These are phyloP conservation scores for Globisporangium megalacanthum DNA, from an alignment of 352 stramenopile species.

Conservation along the genomic window DNA sequence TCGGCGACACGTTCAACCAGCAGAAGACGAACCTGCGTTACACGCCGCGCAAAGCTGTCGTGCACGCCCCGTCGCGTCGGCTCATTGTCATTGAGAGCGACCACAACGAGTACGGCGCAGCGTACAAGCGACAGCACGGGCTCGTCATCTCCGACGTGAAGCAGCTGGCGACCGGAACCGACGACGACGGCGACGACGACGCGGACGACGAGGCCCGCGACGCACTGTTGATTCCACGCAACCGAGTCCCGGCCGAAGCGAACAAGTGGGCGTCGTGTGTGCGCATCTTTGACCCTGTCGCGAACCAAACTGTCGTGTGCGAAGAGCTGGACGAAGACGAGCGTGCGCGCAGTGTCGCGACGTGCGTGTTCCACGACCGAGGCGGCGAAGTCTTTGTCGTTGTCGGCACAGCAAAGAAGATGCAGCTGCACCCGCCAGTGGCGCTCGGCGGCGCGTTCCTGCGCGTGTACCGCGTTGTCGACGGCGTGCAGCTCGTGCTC, in stretches of 20 bases:
- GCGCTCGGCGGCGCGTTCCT: slow-evolving; percentile 66
- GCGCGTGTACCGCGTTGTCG: slow-evolving; percentile 93
- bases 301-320: slow-evolving; percentile 80
- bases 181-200: slow-evolving; percentile 90
- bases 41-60: slow-evolving; percentile 94
- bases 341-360: slow-evolving; percentile 90
- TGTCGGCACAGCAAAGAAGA: slow-evolving; percentile 94
- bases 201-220: no score
- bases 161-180: slow-evolving; percentile 20
- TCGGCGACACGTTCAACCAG: slow-evolving; percentile 97
- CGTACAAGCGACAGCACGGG: slow-evolving; percentile 85
- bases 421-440: slow-evolving; percentile 90
- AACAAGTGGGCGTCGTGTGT: slow-evolving; percentile 96
- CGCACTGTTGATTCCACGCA: slow-evolving; percentile 59
- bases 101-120: slow-evolving; percentile 93
- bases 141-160: slow-evolving; percentile 57
- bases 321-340: slow-evolving; percentile 94
- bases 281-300: slow-evolving; percentile 95
- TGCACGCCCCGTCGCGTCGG: slow-evolving; percentile 82
- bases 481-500: slow-evolving; percentile 91
- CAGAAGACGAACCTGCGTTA: slow-evolving; percentile 94
- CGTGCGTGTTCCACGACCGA: slow-evolving; percentile 93
- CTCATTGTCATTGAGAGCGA: slow-evolving; percentile 98
- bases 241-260: slow-evolving; percentile 46
- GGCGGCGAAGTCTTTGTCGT: slow-evolving; percentile 96